A percentile compares a stretch with the other conserved stretches of the same genome.
Evolutionary conservation across 2,329 filamentous ascomycete genomes (phyloP).

Genomic region (Calonectria ilicicola): DNA sequence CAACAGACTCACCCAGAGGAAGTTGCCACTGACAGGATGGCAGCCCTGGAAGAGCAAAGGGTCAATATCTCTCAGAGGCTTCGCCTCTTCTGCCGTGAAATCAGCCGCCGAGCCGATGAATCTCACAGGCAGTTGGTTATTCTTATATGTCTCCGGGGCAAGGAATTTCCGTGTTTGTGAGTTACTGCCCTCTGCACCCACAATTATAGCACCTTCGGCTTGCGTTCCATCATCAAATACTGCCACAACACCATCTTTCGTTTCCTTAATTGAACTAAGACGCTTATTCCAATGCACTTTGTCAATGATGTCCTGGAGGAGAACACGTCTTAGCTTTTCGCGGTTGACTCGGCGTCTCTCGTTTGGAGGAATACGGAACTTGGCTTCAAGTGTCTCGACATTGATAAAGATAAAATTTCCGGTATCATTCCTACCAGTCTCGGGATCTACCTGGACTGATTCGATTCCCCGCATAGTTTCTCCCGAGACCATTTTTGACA

Average conservation of each 20-base stretch:
- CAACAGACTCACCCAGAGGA: constrained; percentile 62
- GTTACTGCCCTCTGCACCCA: constrained; percentile 56
- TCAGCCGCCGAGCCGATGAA: constrained; percentile 52
- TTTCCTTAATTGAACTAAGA: constrained; percentile 42
- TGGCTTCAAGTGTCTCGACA: constrained; percentile 50
- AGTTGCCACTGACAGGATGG: constrained; percentile 62
- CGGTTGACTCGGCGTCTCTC: constrained; percentile 52
- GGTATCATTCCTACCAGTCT: constrained; percentile 53
- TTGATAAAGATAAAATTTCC: constrained; percentile 57
- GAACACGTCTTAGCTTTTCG: constrained; percentile 47
- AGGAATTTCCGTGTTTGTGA: constrained; percentile 52
- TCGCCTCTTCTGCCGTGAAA: constrained; percentile 52
- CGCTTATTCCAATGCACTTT: constrained; percentile 49
- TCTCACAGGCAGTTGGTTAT: constrained; percentile 50
- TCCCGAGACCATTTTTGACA: constrained; percentile 38
- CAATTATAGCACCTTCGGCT: constrained; percentile 48
- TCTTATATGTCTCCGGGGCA: constrained; percentile 45
- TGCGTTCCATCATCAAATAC: constrained; percentile 48
- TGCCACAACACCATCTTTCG: constrained; percentile 39
- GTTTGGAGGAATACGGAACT: constrained; percentile 53
- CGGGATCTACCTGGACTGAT: constrained; percentile 45
- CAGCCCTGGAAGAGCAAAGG: constrained; percentile 66
- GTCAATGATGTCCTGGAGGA: constrained; percentile 43
- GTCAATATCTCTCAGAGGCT: constrained; percentile 59
- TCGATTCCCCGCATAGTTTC: constrained; percentile 39